These are phyloP conservation scores for Drechmeria coniospora DNA, from an alignment of 2,329 filamentous ascomycete genomes.

Conservation along the genomic window DNA sequence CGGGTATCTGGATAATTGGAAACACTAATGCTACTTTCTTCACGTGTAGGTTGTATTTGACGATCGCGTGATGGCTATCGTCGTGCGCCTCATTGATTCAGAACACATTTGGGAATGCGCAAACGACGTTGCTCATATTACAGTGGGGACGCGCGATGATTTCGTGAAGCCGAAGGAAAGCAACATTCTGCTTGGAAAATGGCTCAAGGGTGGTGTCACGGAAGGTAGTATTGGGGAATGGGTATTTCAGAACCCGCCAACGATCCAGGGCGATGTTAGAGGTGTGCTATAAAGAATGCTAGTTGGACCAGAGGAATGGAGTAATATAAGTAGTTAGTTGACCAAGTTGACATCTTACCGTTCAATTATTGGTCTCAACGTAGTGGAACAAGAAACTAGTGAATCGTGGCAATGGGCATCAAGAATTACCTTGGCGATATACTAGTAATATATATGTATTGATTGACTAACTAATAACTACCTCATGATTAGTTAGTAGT, in stretches of 20 bases:
- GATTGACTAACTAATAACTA: no score
- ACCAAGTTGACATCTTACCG: no score
- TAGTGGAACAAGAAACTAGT: no score
- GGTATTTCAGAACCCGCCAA: slow-evolving; percentile 32
- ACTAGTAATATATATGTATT: no score
- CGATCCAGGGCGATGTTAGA: slow-evolving; percentile 30
- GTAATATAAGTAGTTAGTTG: no score
- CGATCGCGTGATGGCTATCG: slow-evolving; percentile 76
- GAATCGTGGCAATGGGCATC: no score
- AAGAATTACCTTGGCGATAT: no score
- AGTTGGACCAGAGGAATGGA: no score
- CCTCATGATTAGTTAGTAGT: no score
- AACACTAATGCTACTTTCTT: neutral
- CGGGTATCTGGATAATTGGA: no score
- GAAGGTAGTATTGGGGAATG: slow-evolving; percentile 29
- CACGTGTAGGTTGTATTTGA: slow-evolving; percentile 58
- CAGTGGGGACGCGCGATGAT: slow-evolving; percentile 63
- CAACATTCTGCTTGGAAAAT: slow-evolving; percentile 65
- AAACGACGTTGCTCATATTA: slow-evolving; percentile 75
- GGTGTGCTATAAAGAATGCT: no score
- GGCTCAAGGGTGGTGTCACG: slow-evolving; percentile 45
- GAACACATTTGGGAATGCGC: slow-evolving; percentile 47
- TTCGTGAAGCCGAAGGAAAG: slow-evolving; percentile 85
- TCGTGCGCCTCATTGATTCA: slow-evolving; percentile 54
- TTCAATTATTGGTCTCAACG: no score